Evolutionary conservation across 2,329 filamentous ascomycete species (phyloP), one percentile per base, ranked within the genome.

Genomic region (Cladosporium sp.): DNA sequence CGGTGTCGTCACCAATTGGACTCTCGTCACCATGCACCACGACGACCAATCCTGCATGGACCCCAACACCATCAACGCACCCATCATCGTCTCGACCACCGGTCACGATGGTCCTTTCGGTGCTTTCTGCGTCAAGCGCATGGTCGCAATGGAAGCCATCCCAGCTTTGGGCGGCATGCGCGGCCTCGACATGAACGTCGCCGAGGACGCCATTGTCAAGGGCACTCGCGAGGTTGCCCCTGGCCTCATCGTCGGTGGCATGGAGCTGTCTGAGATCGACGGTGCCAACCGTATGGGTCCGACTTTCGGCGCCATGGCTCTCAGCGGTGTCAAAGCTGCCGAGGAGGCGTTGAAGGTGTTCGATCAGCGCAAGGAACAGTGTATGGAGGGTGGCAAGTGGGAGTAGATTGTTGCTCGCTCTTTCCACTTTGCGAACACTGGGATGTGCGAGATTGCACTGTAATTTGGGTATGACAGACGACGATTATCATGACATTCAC

Each of bases 1-100:
- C 8, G 92, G 92, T 68, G 92, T 96, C 1, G 92, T 97, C 58
- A 95, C 90, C 69, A 97, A 97, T 83, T 97, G 92, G 92, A 96
- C 92, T 1, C 83, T 96, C 25, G 92, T 96, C 51, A 85, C 87
- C 43, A 89, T 73, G 71, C 71, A 73, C 62, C 71, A 73, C 63
- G 70, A 71, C 52, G 68, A 69, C 58, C 91, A 96, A 79, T 89
- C 85, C 62, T 96, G 92, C 87, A 96, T 96, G 92, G 92, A 96
- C 74, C 92, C 92, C 66, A 96, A 94, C 84, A 96, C 92, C 69
- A 96, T 96, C 83, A 96, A 96, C 72, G 90, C 91, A 0, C 91
- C 92, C 1, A 75, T 96, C 60, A 81, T 96, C 70, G 89, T 97
- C 78, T 91, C 87, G 59, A 96, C 92, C 22, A 96, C 92, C 0